A percentile compares a stretch with the other conserved stretches of the same genome.
Conservation (phyloP, 2,329 filamentous ascomycete genomes). For the Trichoderma guizhouense region DNA sequence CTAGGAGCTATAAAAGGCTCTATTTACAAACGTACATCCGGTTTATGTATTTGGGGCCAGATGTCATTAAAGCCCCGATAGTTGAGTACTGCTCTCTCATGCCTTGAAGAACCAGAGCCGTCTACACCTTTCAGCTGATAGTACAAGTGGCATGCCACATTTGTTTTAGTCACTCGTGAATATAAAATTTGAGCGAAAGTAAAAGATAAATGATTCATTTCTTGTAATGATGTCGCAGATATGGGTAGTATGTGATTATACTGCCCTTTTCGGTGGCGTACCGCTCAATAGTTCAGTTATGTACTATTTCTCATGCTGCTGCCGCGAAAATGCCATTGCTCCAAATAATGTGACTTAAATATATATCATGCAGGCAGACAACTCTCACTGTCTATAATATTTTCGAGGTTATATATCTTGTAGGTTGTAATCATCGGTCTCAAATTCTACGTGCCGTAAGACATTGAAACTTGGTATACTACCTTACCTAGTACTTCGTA, state of each 20-base stretch:
- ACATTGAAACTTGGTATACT: too few species aligned
- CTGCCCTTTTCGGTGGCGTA: background rate
- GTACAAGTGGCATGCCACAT: background rate
- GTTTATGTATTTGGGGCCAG: background rate
- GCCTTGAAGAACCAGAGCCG: background rate
- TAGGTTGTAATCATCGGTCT: background rate
- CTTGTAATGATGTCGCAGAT: background rate
- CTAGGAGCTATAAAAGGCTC: background rate
- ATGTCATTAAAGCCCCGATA: too few species aligned
- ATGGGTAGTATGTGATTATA: background rate
- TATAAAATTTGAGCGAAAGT: background rate
- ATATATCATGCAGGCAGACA: background rate
- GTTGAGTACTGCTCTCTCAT: background rate
- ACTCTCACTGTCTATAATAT: background rate
- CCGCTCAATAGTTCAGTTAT: background rate
- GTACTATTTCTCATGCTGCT: background rate
- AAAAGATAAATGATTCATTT: background rate
- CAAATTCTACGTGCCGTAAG: background rate
- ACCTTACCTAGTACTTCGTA: too few species aligned
- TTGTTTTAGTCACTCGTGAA: background rate
- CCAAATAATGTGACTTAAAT: background rate
- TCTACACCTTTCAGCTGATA: background rate
- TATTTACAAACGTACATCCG: background rate
- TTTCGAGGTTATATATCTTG: background rate
- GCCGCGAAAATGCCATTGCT: background rate